Percentiles rank a stretch among this genome's conserved stretches.
These are phyloP conservation scores for Protostelium mycophagum DNA, from an alignment of 78 protist species.

Conservation along the genomic window DNA sequence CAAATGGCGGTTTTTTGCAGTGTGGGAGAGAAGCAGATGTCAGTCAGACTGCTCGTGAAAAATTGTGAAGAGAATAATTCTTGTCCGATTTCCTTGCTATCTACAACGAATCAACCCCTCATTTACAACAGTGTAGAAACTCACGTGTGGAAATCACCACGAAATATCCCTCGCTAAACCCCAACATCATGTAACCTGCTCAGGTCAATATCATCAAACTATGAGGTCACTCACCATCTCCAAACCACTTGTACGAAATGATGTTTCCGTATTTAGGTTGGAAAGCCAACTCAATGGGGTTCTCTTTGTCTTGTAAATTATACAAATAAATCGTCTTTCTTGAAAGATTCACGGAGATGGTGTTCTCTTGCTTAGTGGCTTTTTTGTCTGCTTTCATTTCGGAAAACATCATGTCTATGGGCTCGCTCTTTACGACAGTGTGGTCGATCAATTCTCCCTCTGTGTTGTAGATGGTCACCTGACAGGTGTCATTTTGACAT, in stretches of 20 bases:
- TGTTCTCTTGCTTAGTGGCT: constrained; percentile 9
- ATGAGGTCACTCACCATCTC: constrained; percentile 25
- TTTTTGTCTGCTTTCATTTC: constrained; percentile 7
- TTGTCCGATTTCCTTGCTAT: constrained; percentile 25
- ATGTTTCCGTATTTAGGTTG: constrained; percentile 55
- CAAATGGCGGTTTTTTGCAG: constrained; percentile 21
- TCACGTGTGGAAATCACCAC: constrained; percentile 27
- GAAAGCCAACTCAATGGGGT: constrained; percentile 58
- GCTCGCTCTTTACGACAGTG: background rate
- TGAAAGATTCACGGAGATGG: background rate
- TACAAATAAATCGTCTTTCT: background rate
- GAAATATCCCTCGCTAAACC: constrained; percentile 42
- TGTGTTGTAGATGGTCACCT: background rate
- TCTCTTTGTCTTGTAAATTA: background rate
- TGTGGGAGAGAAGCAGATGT: background rate
- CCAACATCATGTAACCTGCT: constrained; percentile 27
- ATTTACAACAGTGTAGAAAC: background rate
- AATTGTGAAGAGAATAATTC: constrained; percentile 18
- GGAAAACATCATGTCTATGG: background rate
- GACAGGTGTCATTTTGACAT: background rate
- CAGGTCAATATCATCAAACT: background rate
- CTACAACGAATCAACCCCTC: background rate
- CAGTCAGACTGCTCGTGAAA: constrained; percentile 5
- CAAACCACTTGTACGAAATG: constrained; percentile 36
- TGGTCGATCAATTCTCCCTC: background rate